Conservation (phyloP, 495 filamentous ascomycete species). For the Xylaria palmicola region DNA sequence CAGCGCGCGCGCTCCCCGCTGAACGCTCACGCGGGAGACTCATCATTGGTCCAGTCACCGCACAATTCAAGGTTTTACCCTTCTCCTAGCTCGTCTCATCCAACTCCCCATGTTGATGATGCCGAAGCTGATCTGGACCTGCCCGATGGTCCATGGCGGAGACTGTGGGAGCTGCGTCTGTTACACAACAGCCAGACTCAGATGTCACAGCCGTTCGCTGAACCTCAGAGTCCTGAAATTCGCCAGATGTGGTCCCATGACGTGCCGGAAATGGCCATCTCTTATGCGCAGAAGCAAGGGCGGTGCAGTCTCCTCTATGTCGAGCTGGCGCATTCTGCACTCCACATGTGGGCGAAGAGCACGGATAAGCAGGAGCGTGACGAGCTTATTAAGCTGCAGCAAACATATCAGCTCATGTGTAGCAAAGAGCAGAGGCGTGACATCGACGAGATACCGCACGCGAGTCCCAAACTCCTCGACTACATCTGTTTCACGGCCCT, state of each 20-base stretch:
- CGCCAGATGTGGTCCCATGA: constrained; percentile 26
- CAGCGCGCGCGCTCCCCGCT: not conserved
- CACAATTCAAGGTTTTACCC: constrained; percentile 18
- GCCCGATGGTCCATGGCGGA: constrained; percentile 33
- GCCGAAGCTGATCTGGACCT: constrained; percentile 23
- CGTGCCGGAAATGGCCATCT: constrained; percentile 30
- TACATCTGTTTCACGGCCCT: constrained; percentile 32
- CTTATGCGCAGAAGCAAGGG: constrained; percentile 28
- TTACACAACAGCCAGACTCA: constrained; percentile 32
- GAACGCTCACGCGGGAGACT: constrained; percentile 9
- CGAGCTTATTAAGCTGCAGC: constrained; percentile 30
- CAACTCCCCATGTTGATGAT: constrained; percentile 13
- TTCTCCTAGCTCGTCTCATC: constrained; percentile 24
- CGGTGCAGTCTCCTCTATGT: constrained; percentile 37
- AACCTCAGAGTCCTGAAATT: constrained; percentile 14
- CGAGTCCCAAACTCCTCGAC: constrained; percentile 22
- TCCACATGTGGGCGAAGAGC: constrained; percentile 34
- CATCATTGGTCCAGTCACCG: constrained; percentile 15
- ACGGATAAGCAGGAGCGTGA: constrained; percentile 30
- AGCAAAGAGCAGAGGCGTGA: constrained; percentile 30
- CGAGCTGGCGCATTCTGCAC: constrained; percentile 33
- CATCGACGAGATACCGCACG: constrained; percentile 19
- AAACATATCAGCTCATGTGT: constrained; percentile 30
- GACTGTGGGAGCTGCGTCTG: constrained; percentile 36
- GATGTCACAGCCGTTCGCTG: constrained; percentile 28